Evolutionary conservation across 352 stramenopile genomes (phyloP), one percentile per base, ranked within the genome.

Genomic region (Phytophthora europaea): DNA sequence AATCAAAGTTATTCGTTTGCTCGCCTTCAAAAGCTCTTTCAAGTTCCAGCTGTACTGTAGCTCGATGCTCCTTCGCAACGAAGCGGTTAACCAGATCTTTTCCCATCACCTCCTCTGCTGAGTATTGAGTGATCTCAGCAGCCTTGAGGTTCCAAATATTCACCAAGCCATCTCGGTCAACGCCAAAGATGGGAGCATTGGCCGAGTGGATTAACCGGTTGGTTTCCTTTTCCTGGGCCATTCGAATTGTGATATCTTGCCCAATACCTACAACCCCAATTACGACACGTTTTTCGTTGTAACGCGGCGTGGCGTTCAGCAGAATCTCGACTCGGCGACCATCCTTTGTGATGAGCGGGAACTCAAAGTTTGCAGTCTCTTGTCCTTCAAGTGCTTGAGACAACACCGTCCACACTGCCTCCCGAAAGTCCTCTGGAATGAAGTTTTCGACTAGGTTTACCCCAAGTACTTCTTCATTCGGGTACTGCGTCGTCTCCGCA

Each of bases 111-210:
- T 98, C 92, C 56, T 93, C 72, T 33, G 82, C 81, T 4, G 76
- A 82, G 60, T 88, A 97, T 40, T 94, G 89, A 16, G 89, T 96
- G 38, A 91, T 87, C 20, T 90, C 86, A 12, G 83, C 79, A 33
- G 80, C 90, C 61, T 93, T 95, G 13, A 93, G 66, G 58, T 98
- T 92, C 84, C 84, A 92, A 66, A 90, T 89, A 45, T 90, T 91
- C 4, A 92, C 81, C 6, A 60, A 55, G 4, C 80, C 80, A n/a
- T 91, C 75, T 18, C 56, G 71, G 65, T 94, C 85, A 26, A 93
- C 80, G 60, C 85, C 87, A 70, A 94, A 91, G n/a, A 93, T 93
- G 7, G 86, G 83, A 31, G 84, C 80, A 58, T 94, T 93, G 26
- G 87, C 85, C 18, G 82, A 79, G 61, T 94, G 83, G 38, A 95